Percentiles rank a stretch among this genome's conserved stretches.
Evolutionary conservation across 2,329 filamentous ascomycete species (phyloP).

Genomic region (Cytospora piceicola): DNA sequence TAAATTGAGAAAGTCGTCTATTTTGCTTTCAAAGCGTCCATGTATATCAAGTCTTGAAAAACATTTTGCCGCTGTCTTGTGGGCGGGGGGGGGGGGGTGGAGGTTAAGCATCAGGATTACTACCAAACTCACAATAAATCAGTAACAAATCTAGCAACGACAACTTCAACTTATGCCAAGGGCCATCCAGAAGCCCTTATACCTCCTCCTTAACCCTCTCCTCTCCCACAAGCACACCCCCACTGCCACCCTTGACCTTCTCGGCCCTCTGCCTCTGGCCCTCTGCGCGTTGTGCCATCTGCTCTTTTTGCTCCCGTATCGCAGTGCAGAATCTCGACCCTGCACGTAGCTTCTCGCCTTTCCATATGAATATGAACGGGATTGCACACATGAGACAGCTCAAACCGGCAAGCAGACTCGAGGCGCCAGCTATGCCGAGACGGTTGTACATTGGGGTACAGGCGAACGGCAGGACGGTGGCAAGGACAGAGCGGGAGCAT

Average conservation of each 20-base stretch:
- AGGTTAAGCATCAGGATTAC: neutral
- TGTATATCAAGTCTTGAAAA: too few species aligned
- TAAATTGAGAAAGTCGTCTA: too few species aligned
- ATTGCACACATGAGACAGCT: slow-evolving; percentile 55
- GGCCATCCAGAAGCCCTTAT: neutral
- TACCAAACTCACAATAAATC: neutral
- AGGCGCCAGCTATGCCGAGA: slow-evolving; percentile 55
- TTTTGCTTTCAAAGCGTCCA: too few species aligned
- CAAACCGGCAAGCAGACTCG: slow-evolving; percentile 55
- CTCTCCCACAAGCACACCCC: neutral
- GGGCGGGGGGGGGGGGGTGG: neutral
- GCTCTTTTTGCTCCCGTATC: slow-evolving; percentile 55
- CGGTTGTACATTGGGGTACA: slow-evolving; percentile 53
- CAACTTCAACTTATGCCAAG: neutral
- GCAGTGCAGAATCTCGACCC: slow-evolving; percentile 66
- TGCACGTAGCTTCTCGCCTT: slow-evolving; percentile 57
- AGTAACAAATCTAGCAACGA: neutral
- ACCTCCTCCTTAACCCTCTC: slow-evolving; percentile 12
- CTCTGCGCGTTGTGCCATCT: slow-evolving; percentile 47
- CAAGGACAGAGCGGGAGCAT: slow-evolving; percentile 53
- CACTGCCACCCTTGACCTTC: neutral
- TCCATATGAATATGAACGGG: slow-evolving; percentile 59
- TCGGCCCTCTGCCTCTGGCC: slow-evolving; percentile 37
- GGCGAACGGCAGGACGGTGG: slow-evolving; percentile 61
- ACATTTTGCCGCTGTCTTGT: neutral